Conservation (phyloP, 345 rosid species). For the Pseudoturritis turrita region DNA sequence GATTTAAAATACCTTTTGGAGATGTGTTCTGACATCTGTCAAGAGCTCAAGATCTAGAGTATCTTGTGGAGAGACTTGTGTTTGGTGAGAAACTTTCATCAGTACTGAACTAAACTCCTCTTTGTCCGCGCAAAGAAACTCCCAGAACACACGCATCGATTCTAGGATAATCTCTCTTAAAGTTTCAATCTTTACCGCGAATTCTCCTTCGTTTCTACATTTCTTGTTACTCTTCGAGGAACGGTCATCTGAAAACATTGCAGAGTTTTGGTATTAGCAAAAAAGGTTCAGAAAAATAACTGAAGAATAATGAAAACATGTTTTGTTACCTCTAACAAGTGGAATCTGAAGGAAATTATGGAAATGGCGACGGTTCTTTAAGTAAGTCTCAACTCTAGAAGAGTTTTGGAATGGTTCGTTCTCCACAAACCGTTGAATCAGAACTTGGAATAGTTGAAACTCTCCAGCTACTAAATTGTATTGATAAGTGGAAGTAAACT, state of each 20-base stretch:
- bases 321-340: conserved; percentile 54
- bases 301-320: background rate
- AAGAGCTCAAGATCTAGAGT: conserved; percentile 45
- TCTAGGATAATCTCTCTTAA: conserved; percentile 42
- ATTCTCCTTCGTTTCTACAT: conserved; percentile 39
- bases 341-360: conserved; percentile 74
- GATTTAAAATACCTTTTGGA: conserved; percentile 54
- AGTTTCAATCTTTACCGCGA: conserved; percentile 36
- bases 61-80: conserved; percentile 44
- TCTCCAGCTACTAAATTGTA: conserved; percentile 72
- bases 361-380: conserved; percentile 48
- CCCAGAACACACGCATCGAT: conserved; percentile 56
- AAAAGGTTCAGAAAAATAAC: background rate
- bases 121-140: conserved; percentile 55
- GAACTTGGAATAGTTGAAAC: conserved; percentile 79
- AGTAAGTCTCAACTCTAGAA: conserved; percentile 55
- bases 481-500: conserved; percentile 34
- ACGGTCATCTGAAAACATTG: conserved; percentile 45
- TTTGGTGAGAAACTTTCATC: conserved; percentile 33
- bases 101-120: conserved; percentile 28
- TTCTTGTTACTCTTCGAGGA: conserved; percentile 38
- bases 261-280: background rate
- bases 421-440: conserved; percentile 70
- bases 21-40: conserved; percentile 39
- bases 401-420: conserved; percentile 69